Percentiles rank a stretch among this genome's conserved stretches.
Conservation (phyloP, 73 alveolate genomes). For the Uronychia binucleata region DNA sequence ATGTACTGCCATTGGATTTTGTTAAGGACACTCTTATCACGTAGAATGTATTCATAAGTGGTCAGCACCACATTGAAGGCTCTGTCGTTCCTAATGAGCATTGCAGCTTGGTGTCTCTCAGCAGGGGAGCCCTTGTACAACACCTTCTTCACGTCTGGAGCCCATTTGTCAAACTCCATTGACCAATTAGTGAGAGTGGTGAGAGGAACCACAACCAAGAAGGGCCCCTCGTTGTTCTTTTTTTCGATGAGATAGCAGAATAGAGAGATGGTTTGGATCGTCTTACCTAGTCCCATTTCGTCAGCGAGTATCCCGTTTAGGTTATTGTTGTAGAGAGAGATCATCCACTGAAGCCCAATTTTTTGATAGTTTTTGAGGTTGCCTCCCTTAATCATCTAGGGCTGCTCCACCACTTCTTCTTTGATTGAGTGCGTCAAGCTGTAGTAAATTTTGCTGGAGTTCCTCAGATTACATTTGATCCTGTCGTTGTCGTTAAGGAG, state of each 20-base stretch:
- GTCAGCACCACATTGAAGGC: conserved; percentile 95
- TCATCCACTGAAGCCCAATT: conserved; percentile 96
- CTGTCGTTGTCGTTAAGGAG: conserved; percentile 54
- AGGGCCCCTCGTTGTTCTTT: conserved; percentile 96
- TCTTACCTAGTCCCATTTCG: conserved; percentile 99
- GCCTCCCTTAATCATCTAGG: conserved; percentile 91
- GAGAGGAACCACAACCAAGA: conserved; percentile 96
- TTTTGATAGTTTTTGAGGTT: conserved; percentile 81
- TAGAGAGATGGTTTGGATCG: conserved; percentile 94
- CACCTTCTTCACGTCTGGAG: conserved; percentile 93
- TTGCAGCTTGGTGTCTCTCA: conserved; percentile 80
- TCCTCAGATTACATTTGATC: conserved; percentile 50
- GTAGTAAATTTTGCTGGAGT: conserved; percentile 86
- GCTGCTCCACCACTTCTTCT: conserved; percentile 91
- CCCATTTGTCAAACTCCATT: conserved; percentile 97
- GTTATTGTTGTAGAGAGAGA: conserved; percentile 93
- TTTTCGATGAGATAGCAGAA: conserved; percentile 91
- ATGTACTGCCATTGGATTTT: conserved; percentile 94
- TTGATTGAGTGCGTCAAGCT: conserved; percentile 91
- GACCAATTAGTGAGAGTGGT: conserved; percentile 98
- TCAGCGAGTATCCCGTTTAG: conserved; percentile 98
- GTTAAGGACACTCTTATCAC: conserved; percentile 85
- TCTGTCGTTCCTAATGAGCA: conserved; percentile 65
- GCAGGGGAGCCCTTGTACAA: conserved; percentile 92
- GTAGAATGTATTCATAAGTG: conserved; percentile 96